Conservation (phyloP, 179 eudicot species). For the Beta corolliflora region DNA sequence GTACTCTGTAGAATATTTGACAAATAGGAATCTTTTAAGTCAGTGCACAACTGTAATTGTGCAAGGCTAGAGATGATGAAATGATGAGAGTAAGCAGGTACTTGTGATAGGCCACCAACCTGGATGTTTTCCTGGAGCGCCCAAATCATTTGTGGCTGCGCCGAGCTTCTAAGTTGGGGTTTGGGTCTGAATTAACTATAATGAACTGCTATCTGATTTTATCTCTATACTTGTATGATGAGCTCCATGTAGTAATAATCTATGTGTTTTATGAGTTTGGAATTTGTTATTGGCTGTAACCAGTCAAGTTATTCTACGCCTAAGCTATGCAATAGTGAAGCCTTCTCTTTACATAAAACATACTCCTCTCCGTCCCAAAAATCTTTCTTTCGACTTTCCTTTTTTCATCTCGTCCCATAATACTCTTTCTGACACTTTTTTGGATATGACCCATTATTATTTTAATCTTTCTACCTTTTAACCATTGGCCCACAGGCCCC, state of each 20-base stretch:
- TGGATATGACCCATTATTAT: too few relatives aligned
- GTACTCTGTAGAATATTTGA: neutral
- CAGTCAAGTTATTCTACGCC: neutral
- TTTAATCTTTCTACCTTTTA: too few relatives aligned
- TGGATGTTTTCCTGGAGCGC: slow-evolving; percentile 43
- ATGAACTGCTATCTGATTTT: slow-evolving; percentile 34
- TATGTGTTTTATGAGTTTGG: too few relatives aligned
- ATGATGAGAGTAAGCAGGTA: slow-evolving; percentile 47
- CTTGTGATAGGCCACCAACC: slow-evolving; percentile 43
- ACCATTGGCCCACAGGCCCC: too few relatives aligned
- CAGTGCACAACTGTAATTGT: neutral
- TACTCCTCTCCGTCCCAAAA: too few relatives aligned
- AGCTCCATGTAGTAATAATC: neutral
- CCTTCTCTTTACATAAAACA: neutral
- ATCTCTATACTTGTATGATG: slow-evolving; percentile 21
- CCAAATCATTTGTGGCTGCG: slow-evolving; percentile 38
- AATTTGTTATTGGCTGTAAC: neutral
- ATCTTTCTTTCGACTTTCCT: too few relatives aligned
- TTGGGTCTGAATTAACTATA: slow-evolving; percentile 38
- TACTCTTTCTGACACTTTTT: too few relatives aligned
- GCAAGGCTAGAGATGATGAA: slow-evolving; percentile 32
- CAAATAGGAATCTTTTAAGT: neutral
- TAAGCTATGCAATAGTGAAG: neutral
- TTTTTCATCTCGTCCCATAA: too few relatives aligned
- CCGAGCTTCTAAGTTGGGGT: too few relatives aligned